These are phyloP conservation scores for Syncephalastrum sp. DNA, from an alignment of 371 early-diverging fungal genomes.

Conservation along the genomic window DNA sequence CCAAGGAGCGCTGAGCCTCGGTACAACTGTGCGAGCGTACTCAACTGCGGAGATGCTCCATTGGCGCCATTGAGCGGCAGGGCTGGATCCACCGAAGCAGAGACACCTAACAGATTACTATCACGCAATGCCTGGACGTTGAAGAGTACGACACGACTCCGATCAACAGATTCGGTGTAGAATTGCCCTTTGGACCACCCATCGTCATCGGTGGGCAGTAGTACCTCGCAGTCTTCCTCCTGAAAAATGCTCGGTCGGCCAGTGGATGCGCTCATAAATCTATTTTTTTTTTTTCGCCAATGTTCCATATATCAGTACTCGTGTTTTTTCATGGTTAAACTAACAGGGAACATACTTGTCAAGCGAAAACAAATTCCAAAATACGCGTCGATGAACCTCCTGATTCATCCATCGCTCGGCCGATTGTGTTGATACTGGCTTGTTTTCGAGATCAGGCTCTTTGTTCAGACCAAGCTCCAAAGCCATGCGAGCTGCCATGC, in stretches of 20 bases:
- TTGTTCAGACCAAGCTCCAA: conserved; percentile 53
- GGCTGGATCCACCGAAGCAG: conserved; percentile 13
- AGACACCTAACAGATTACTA: conserved; percentile 28
- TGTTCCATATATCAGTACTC: not conserved
- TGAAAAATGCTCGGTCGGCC: conserved; percentile 58
- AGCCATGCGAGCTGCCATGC: conserved; percentile 60
- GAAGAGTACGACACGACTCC: conserved; percentile 22
- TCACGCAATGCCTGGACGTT: conserved; percentile 26
- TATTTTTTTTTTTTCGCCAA: conserved; percentile 6
- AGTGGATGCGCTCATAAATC: conserved; percentile 44
- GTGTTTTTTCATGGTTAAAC: not conserved
- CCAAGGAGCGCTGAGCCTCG: conserved; percentile 35
- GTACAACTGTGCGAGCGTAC: conserved; percentile 22
- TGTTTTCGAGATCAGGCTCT: conserved; percentile 34
- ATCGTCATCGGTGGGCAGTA: conserved; percentile 54
- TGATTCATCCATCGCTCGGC: conserved; percentile 45
- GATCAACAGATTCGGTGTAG: conserved; percentile 39
- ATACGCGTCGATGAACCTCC: conserved; percentile 49
- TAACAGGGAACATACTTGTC: conserved; percentile 25
- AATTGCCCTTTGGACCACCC: conserved; percentile 41
- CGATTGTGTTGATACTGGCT: conserved; percentile 7
- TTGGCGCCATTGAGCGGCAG: not conserved
- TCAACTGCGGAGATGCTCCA: conserved; percentile 10
- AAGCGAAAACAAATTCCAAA: conserved; percentile 50
- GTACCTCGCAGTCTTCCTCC: conserved; percentile 53